Evolutionary conservation across 176 grass and related monocot species (phyloP).

Genomic region (Pontederia crassipes): DNA sequence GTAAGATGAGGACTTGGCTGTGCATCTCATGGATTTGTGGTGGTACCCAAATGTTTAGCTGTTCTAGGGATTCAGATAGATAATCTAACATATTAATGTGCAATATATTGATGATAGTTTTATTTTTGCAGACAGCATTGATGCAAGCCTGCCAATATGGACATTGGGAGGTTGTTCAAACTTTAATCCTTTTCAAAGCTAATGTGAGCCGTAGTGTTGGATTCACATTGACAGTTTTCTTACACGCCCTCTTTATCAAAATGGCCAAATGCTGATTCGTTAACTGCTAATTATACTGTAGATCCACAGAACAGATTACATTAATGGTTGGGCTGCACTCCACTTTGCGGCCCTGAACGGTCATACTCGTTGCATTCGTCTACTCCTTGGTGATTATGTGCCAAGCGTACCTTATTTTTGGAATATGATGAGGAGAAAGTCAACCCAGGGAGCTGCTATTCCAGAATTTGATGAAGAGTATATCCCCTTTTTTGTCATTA

Average conservation of each 20-base stretch:
- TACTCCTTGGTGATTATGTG: conserved; percentile 74
- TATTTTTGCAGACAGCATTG: conserved; percentile 62
- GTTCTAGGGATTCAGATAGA: too few relatives aligned
- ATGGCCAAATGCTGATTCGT: neutral
- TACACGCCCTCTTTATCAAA: neutral
- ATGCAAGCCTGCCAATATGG: conserved; percentile 99
- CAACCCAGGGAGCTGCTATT: conserved; percentile 39
- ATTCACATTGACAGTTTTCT: neutral
- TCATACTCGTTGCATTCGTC: conserved; percentile 71
- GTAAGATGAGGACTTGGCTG: too few relatives aligned
- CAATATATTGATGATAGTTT: conserved; percentile 16
- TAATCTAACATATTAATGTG: neutral
- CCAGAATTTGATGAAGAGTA: conserved; percentile 58
- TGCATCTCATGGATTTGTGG: too few relatives aligned
- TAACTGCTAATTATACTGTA: conserved; percentile 22
- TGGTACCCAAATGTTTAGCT: too few relatives aligned
- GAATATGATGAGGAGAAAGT: conserved; percentile 26
- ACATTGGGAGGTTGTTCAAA: conserved; percentile 96
- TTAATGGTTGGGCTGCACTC: conserved; percentile 74
- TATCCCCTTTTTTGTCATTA: neutral
- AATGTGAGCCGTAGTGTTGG: conserved; percentile 37
- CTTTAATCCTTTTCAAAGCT: conserved; percentile 79
- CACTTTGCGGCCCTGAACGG: conserved; percentile 81
- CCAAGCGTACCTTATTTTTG: conserved; percentile 54
- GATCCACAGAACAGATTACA: conserved; percentile 89